Evolutionary conservation across 2,329 filamentous ascomycete species (phyloP).

Genomic region (Purpureocillium lavendulum): DNA sequence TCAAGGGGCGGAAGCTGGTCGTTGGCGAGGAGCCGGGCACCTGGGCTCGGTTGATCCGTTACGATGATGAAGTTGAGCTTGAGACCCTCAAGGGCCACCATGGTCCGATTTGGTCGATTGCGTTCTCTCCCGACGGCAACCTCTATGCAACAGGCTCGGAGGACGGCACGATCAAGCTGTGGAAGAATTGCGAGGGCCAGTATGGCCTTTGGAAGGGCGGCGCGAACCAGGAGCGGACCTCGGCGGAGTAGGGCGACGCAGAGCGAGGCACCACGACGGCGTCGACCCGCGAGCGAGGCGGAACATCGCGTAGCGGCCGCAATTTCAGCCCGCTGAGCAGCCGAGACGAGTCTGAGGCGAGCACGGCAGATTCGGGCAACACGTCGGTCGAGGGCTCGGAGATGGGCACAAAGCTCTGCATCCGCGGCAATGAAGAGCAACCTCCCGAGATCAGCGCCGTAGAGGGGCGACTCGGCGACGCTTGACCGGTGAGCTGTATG

Average conservation of each 20-base stretch:
- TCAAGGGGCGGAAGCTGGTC: conserved; percentile 72
- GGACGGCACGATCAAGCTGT: conserved; percentile 94
- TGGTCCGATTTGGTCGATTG: conserved; percentile 92
- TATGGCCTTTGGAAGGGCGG: conserved; percentile 56
- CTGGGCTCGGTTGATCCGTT: conserved; percentile 92
- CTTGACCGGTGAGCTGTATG: no score
- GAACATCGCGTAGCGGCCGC: conserved; percentile 4
- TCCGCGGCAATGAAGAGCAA: not conserved
- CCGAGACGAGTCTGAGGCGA: conserved; percentile 3
- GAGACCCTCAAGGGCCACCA: conserved; percentile 96
- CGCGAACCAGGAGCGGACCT: conserved; percentile 16
- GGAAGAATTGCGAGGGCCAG: conserved; percentile 60
- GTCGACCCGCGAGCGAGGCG: conserved; percentile 1
- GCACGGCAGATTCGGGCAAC: not conserved
- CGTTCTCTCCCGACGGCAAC: conserved; percentile 91
- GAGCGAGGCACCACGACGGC: conserved; percentile 10
- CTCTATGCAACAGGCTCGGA: conserved; percentile 94
- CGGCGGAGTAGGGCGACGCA: conserved; percentile 26
- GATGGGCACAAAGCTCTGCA: not conserved
- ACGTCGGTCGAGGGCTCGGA: conserved; percentile 2
- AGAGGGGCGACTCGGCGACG: no score
- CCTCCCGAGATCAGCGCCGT: not conserved
- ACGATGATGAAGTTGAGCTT: conserved; percentile 73
- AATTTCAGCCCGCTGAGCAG: conserved; percentile 9
- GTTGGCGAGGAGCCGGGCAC: conserved; percentile 89